Evolutionary conservation across 768 basidiomycete genomes (phyloP).

Genomic region (Tephrocybe sp.): DNA sequence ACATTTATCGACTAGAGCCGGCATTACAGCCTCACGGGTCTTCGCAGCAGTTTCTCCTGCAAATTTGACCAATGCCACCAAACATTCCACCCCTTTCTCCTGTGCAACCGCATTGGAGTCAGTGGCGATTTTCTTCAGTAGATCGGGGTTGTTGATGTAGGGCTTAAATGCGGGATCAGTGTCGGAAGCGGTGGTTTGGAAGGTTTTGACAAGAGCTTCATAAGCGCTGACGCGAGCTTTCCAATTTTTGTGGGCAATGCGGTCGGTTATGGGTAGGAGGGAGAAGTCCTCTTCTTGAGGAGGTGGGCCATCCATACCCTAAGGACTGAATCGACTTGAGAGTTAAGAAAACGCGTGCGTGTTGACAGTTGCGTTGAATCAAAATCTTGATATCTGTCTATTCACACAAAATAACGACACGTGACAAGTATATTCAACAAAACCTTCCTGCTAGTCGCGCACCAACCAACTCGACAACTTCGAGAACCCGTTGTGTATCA

Average conservation of each 20-base stretch:
- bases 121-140: conserved; percentile 83
- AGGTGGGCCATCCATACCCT: conserved; percentile 83
- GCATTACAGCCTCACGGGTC: conserved; percentile 78
- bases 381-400: not conserved
- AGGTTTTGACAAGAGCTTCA: conserved; percentile 81
- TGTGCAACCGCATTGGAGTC: conserved; percentile 97
- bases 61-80: conserved; percentile 83
- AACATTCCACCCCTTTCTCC: conserved; percentile 93
- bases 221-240: conserved; percentile 96
- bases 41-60: conserved; percentile 87
- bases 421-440: conserved; percentile 11
- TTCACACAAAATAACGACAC: conserved; percentile 9
- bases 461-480: conserved; percentile 60
- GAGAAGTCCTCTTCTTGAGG: conserved; percentile 95
- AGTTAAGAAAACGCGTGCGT: conserved; percentile 17
- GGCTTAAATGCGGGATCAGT: conserved; percentile 93
- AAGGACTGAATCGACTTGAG: conserved; percentile 6
- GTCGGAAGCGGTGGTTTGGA: conserved; percentile 88
- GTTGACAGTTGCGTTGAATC: conserved; percentile 1
- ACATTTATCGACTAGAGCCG: conserved; percentile 95
- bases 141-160: conserved; percentile 74
- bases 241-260: conserved; percentile 97
- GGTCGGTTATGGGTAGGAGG: conserved; percentile 69
- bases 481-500: conserved; percentile 55
- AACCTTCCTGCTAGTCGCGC: conserved; percentile 46